A percentile compares a stretch with the other conserved stretches of the same genome.
phyloP scores from a whole-genome alignment of 2,329 filamentous ascomycete species.

The Aspergillus versicolor region DNA sequence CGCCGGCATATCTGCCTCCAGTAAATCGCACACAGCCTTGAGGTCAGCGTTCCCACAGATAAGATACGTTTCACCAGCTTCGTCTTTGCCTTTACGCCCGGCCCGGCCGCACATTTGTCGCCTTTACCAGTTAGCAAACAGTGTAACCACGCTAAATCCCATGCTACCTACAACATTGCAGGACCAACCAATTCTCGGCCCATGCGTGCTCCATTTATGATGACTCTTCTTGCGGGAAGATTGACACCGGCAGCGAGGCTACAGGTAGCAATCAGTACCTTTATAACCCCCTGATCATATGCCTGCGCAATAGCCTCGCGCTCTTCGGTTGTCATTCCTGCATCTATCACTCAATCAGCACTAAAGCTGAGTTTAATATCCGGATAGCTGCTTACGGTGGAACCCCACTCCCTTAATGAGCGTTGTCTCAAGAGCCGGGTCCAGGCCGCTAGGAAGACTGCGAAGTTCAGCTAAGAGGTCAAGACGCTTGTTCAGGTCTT shows the following conservation, averaged over 20 bases:
- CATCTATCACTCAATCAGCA: constrained; percentile 36
- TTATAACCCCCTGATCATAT: constrained; percentile 67
- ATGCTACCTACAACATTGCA: constrained; percentile 61
- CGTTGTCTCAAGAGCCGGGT: constrained; percentile 64
- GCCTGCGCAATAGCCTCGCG: constrained; percentile 69
- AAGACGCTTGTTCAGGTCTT: constrained; percentile 57
- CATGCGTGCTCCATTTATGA: constrained; percentile 73
- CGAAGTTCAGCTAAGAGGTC: constrained; percentile 67
- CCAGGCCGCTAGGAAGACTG: constrained; percentile 65
- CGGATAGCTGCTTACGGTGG: constrained; percentile 57
- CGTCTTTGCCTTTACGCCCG: constrained; percentile 75
- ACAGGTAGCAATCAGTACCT: constrained; percentile 73
- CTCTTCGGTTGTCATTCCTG: constrained; percentile 68
- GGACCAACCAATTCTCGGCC: constrained; percentile 74
- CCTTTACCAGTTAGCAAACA: constrained; percentile 33
- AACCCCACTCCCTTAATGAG: constrained; percentile 69
- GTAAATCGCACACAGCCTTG: constrained; percentile 66
- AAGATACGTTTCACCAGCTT: constrained; percentile 73
- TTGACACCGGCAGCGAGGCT: constrained; percentile 83
- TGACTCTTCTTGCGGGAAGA: constrained; percentile 68
- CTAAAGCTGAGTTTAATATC: neutral
- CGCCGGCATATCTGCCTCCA: constrained; percentile 70
- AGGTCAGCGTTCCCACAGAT: constrained; percentile 70
- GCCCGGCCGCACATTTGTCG: constrained; percentile 78
- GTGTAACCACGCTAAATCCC: neutral